phyloP scores from a whole-genome alignment of 371 early-diverging fungal species.

The Sporodiniella umbellata region DNA sequence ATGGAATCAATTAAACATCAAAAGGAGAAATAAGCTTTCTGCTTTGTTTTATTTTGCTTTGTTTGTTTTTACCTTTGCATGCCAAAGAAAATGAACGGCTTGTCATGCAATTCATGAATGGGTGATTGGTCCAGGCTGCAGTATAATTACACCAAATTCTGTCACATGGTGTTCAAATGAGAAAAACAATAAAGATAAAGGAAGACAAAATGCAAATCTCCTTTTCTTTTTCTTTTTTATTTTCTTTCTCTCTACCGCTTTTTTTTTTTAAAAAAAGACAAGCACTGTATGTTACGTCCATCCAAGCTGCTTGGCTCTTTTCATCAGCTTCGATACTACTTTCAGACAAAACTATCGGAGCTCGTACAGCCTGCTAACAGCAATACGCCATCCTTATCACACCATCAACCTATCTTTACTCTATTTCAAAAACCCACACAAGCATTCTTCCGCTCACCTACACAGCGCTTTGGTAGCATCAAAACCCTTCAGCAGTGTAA shows the following conservation, averaged over 20 bases:
- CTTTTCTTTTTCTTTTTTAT: constrained; percentile 1
- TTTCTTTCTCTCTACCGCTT: constrained; percentile 9
- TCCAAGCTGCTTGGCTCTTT: constrained; percentile 29
- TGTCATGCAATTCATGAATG: not conserved
- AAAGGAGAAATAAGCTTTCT: no score
- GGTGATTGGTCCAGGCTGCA: not conserved
- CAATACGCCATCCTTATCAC: constrained; percentile 1
- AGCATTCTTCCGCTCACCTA: not conserved
- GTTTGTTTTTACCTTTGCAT: no score
- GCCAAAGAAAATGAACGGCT: not conserved
- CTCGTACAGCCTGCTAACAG: constrained; percentile 7
- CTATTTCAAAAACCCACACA: not conserved
- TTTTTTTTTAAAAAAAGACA: not conserved
- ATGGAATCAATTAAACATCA: no score
- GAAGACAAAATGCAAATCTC: not conserved
- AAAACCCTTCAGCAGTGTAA: not conserved
- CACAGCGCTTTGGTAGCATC: not conserved
- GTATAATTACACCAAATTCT: not conserved
- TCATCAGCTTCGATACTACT: constrained; percentile 30
- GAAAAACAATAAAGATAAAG: not conserved
- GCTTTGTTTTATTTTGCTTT: no score
- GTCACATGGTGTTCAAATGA: not conserved
- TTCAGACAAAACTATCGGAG: constrained; percentile 24
- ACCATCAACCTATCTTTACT: not conserved
- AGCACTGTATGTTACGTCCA: constrained; percentile 17